Evolutionary conservation across 768 basidiomycete species (phyloP).

Genomic region (Lentinula edodes): DNA sequence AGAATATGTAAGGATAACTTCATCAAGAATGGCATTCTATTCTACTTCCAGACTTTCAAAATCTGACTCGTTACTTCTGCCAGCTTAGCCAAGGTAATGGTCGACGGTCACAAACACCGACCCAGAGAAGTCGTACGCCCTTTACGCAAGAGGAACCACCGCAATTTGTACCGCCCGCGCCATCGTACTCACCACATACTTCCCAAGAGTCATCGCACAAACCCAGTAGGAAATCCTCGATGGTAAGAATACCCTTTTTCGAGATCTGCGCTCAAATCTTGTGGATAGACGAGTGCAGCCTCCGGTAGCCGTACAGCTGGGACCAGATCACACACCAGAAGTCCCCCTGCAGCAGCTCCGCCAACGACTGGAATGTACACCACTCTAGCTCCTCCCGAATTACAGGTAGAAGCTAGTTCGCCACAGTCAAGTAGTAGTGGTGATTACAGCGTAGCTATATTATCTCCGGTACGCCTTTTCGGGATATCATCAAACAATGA

Average conservation of each 20-base stretch:
- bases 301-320: conserved; percentile 4
- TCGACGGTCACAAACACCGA: conserved; percentile 1
- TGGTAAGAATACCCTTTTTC: not conserved
- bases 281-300: conserved; percentile 1
- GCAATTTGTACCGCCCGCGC: not conserved
- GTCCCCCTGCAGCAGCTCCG: not conserved
- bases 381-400: conserved; percentile 1
- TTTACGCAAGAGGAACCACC: not conserved
- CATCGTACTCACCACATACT: not conserved
- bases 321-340: not conserved
- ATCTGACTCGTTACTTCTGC: not conserved
- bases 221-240: not conserved
- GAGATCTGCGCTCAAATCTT: not conserved
- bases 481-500: not conserved
- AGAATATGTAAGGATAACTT: not conserved
- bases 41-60: too few species aligned
- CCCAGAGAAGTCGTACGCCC: not conserved
- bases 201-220: not conserved
- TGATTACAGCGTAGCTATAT: not conserved
- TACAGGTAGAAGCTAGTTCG: not conserved
- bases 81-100: not conserved
- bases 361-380: not conserved
- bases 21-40: not conserved
- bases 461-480: not conserved
- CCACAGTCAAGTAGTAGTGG: conserved; percentile 3